Base-by-base conservation (phyloP, 208 protist genomes). In the Leishmania turanica region DNA sequence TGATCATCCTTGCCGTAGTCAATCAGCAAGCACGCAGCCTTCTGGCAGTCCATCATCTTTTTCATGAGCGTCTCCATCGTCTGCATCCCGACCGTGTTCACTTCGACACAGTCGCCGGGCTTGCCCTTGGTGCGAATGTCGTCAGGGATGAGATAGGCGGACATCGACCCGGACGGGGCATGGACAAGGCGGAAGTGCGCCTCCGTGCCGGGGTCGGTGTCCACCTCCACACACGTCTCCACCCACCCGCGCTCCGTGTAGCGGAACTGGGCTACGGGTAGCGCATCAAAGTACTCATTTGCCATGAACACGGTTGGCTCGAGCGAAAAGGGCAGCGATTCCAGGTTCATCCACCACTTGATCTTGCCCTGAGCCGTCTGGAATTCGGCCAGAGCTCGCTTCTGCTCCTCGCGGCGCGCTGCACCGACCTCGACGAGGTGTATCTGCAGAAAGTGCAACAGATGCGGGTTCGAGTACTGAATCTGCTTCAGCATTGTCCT, bases 1-100 rank as follows among this genome's bases (percentile, higher is more conserved):
- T 96, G 85, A 66, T 97, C 91, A 85, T 98, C 95, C 81, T 96
- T 96, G 71, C 96, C 96, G 81, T 98, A 98, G 89, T 98, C 96
- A 60, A 98, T 96, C 34, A 98, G 90, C 47, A 98, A 71, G 74
- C 88, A 95, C 19, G 95, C 93, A 8, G 94, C 88, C 81, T 93
- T 96, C 79, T 92, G 88, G 81, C 88, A 92, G 68, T 96, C 90
- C 6, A 96, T 77, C 89, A 97, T 96, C 84, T 94, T 93, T 79
- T 89, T 93, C 92, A 98, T 95, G 74, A 98, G 78, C 15, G 81
- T 81, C 85, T 98, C 95, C 91, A 98, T 96, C 60, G 88, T 89
- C 86, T 95, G 90, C 93, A 97, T 97, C 9, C 93, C 95, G 11
- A 92, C 89, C 75, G 91, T 90, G 80, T 97, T 95, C 66, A 98